phyloP scores from a whole-genome alignment of 805 yeast genomes.

The Lachancea nothofagi region DNA sequence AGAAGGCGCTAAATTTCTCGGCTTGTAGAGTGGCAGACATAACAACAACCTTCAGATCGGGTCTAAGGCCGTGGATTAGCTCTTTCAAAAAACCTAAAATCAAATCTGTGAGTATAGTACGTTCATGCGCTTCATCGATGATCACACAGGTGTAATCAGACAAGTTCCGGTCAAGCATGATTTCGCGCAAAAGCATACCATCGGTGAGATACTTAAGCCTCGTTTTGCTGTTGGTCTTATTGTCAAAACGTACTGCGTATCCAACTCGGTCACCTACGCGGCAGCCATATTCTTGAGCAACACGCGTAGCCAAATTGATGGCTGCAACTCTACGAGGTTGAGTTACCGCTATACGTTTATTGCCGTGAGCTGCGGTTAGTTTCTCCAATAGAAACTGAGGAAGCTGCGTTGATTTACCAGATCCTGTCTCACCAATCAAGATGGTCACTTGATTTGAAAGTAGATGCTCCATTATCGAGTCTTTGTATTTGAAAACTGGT shows the following conservation, averaged over 20 bases:
- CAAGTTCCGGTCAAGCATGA: slow-evolving; percentile 67
- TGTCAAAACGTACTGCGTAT: slow-evolving; percentile 87
- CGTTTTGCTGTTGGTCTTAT: slow-evolving; percentile 54
- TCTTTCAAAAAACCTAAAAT: slow-evolving; percentile 82
- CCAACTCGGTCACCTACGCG: slow-evolving; percentile 79
- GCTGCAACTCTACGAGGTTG: slow-evolving; percentile 99
- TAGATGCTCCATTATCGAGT: slow-evolving; percentile 53
- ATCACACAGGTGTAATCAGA: slow-evolving; percentile 67
- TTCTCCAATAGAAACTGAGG: slow-evolving; percentile 78
- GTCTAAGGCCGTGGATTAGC: slow-evolving; percentile 43
- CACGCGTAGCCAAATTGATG: slow-evolving; percentile 86
- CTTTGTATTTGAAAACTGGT: slow-evolving; percentile 73
- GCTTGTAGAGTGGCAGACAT: slow-evolving; percentile 99
- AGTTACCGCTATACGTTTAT: slow-evolving; percentile 75
- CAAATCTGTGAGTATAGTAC: slow-evolving; percentile 87
- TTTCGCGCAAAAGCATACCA: slow-evolving; percentile 93
- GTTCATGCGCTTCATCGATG: slow-evolving; percentile 96
- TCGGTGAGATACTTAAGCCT: slow-evolving; percentile 84
- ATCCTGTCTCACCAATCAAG: slow-evolving; percentile 94
- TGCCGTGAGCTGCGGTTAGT: slow-evolving; percentile 24
- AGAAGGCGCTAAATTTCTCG: slow-evolving; percentile 67
- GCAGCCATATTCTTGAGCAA: slow-evolving; percentile 81
- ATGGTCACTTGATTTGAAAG: slow-evolving; percentile 60
- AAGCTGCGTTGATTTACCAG: slow-evolving; percentile 95
- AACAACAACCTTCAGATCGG: slow-evolving; percentile 63